phyloP scores from a whole-genome alignment of 2,329 filamentous ascomycete genomes.

The Anisogramma anomala region DNA sequence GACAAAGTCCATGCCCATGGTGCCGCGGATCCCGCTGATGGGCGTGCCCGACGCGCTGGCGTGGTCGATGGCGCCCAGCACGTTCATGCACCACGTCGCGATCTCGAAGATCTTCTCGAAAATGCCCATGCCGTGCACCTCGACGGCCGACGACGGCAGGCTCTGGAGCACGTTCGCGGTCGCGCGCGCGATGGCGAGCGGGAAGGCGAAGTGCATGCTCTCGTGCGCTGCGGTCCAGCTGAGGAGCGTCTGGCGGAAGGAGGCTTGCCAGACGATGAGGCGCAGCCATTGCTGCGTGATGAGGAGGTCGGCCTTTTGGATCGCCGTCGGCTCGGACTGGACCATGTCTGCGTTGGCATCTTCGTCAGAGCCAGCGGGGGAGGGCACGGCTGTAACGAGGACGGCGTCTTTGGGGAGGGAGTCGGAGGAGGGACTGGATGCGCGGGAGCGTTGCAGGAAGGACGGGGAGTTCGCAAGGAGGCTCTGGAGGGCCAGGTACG shows the following conservation, averaged over 20 bases:
- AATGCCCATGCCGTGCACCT: constrained; percentile 38
- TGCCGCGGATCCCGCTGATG: constrained; percentile 12
- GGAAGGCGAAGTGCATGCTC: constrained; percentile 50
- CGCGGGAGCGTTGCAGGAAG: constrained; percentile 19
- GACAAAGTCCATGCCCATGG: constrained; percentile 23
- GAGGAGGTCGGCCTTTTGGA: constrained; percentile 56
- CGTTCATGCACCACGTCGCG: constrained; percentile 33
- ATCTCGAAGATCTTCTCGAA: constrained; percentile 41
- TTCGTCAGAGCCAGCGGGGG: constrained; percentile 7
- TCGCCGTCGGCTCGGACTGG: constrained; percentile 42
- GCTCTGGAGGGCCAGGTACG: constrained; percentile 26
- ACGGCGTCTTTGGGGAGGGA: constrained; percentile 17
- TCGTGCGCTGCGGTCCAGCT: constrained; percentile 46
- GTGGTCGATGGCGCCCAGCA: constrained; percentile 27
- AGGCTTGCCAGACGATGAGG: constrained; percentile 62
- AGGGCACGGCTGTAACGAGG: constrained; percentile 9
- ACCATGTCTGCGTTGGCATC: constrained; percentile 35
- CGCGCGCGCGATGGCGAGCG: constrained; percentile 49
- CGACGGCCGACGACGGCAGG: constrained; percentile 30
- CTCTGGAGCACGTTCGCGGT: constrained; percentile 34
- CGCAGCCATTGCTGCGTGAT: constrained; percentile 61
- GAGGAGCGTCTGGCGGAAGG: constrained; percentile 53
- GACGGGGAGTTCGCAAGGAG: constrained; percentile 23
- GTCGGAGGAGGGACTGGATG: constrained; percentile 19
- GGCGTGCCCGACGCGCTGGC: constrained; percentile 18